Base-by-base conservation (phyloP, 2,329 filamentous ascomycete genomes). In the Claviceps pazoutovae region DNA sequence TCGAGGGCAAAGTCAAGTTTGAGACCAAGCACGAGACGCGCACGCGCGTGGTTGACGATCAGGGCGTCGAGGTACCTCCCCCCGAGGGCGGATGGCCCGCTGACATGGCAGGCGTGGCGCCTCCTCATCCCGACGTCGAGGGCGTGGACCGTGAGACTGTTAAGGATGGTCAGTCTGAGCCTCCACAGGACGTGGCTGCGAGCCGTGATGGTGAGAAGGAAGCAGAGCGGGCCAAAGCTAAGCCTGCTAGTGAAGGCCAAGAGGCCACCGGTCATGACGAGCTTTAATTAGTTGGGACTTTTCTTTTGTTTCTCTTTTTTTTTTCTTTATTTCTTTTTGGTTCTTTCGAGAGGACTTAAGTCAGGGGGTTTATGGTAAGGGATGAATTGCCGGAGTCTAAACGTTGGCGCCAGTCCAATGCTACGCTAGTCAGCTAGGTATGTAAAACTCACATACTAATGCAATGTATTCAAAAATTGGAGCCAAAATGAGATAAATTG, bases 21-120 rank as follows among this genome's bases (percentile, higher is more conserved):
- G 83, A 94, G 71, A 97, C 93, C 13, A 85, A 84, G 58, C 96
- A 96, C 65, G 91, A 97, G 74, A 96, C 91, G n/a, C 80, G 86
- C 57, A 96, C 89, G 8, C 83, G 88, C 53, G 69, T 97, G 52
- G 75, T 95, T 42, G 88, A 95, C 66, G 79, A 79, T 50, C 67
- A 81, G 44, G 93, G 90, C 54, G 88, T 90, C 58, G 86, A 94
- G 63, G 69, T 95, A n/a, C 65, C 66, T 11, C 59, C 66, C 37
- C 70, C 71, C 14, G 64, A 67, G 23, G 73, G 68, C 41, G 71
- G 65, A 21, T 65, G 61, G 65, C 62, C 62, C 16, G 61, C 68
- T 48, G 63, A 65, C 30, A 66, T 57, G 16, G 69, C 58, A 14
- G 68, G 64, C 48, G 74, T 79, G 36, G 78, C 78, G 8, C 78